Evolutionary conservation across 257 asterid genomes (phyloP), one percentile per base, ranked within the genome.

Genomic region (Dorcoceras hygrometricum): DNA sequence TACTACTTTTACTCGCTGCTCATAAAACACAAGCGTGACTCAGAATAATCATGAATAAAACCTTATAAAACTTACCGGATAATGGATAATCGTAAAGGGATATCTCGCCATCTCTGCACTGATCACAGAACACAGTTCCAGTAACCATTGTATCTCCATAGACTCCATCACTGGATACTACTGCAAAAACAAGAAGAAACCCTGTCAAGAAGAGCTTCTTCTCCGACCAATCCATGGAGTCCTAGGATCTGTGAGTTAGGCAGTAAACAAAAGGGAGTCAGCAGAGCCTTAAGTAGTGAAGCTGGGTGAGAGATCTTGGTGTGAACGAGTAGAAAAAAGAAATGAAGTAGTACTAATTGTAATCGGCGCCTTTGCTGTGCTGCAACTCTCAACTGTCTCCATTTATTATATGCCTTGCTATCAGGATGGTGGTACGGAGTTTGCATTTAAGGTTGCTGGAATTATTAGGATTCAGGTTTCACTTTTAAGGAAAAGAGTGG

Each of bases 101-200:
- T 0, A 93, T 56, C 25, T 78, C 88, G 63, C 96, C 99, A 66
- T 90, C 99, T 81, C 76, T 86, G 88, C 99, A 93, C 78, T 93
- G 97, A 76, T 93, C 99, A 56, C 99, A 93, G 69, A 90, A 90
- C 50, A 93, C 99, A 0, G 90, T 86, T 18, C 99, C 99, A 6
- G 91, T 68, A 36, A 93, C 86, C 84, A 78, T 57, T 3, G 90
- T 73, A 71, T 70, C 74, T 43, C 97, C 96, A 51, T 51, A 57
- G 64, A 79, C 78, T 39, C 86, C 84, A 72, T 66, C 22, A 78
- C 81, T 77, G 82, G 81, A 73, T 10, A 79, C 86, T n/a, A 75
- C 82, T 27, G 71, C 73, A 20, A 73, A 68, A 57, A 74, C 68
- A 50, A 86, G n/a, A 14, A 90, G 71, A 62, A 88, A 74, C 57